Percentiles rank a stretch among this genome's conserved stretches.
phyloP scores from a whole-genome alignment of 2,329 filamentous ascomycete genomes.

The Fusarium protoensiforme region DNA sequence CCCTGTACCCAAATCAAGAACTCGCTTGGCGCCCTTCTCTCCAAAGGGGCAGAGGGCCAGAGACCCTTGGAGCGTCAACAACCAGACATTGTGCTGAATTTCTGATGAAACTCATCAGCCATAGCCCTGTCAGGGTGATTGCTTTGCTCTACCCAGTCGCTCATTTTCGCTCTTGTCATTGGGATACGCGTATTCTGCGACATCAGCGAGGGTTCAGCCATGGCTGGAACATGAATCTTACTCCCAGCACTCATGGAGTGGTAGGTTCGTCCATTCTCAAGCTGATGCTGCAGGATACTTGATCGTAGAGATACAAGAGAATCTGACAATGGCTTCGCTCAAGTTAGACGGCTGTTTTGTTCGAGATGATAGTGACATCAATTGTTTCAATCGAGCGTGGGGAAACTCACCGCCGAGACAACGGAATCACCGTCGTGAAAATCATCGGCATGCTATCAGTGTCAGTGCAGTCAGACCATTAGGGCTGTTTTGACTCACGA shows the following conservation, averaged over 20 bases:
- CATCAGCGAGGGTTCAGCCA: neutral
- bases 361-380: neutral
- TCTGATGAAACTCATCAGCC: neutral
- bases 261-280: constrained; percentile 11
- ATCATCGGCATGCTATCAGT: neutral
- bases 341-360: neutral
- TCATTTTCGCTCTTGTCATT: constrained; percentile 10
- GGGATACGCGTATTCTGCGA: constrained; percentile 4
- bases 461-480: neutral
- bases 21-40: neutral
- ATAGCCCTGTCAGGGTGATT: no score
- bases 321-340: constrained; percentile 2
- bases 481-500: neutral
- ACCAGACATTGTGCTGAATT: constrained; percentile 7
- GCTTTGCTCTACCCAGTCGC: no score
- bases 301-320: constrained; percentile 8
- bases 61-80: neutral
- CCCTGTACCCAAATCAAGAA: constrained; percentile 9
- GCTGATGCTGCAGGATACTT: neutral
- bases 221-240: neutral
- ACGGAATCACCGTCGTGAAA: neutral
- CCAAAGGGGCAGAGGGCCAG: constrained; percentile 10
- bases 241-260: constrained; percentile 10
- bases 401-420: neutral
- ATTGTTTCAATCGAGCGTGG: neutral